Percentiles rank a stretch among this genome's conserved stretches.
Conservation (phyloP, 768 basidiomycete species). For the Pisolithus sp. region DNA sequence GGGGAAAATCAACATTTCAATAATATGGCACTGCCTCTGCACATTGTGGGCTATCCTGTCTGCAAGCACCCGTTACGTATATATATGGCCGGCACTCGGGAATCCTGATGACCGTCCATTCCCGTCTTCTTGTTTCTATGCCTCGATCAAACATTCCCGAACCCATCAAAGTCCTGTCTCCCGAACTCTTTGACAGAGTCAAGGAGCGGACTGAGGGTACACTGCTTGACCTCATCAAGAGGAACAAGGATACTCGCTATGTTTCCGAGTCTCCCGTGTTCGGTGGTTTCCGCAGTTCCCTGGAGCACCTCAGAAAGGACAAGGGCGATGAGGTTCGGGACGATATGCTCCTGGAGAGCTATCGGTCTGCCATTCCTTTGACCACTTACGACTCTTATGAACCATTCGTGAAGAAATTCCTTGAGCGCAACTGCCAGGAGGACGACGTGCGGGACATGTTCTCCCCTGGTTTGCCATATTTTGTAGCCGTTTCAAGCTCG, state of each 20-base stretch:
- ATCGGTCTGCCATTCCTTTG: conserved; percentile 13
- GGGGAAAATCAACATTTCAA: too few species aligned
- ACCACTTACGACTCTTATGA: conserved; percentile 18
- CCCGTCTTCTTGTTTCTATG: too few species aligned
- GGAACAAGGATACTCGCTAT: conserved; percentile 11
- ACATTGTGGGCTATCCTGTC: too few species aligned
- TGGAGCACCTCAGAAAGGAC: conserved; percentile 4
- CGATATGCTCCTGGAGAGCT: conserved; percentile 8
- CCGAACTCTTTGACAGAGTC: not conserved
- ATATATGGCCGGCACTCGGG: too few species aligned
- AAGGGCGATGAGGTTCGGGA: conserved; percentile 1
- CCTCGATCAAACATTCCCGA: not conserved
- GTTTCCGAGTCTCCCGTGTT: conserved; percentile 10
- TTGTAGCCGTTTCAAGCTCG: conserved; percentile 12
- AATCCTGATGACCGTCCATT: too few species aligned
- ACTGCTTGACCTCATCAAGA: conserved; percentile 7
- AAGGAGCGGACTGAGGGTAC: conserved; percentile 1
- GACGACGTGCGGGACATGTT: conserved; percentile 17
- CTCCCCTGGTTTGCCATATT: conserved; percentile 17
- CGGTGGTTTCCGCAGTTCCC: conserved; percentile 7
- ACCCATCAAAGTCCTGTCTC: not conserved
- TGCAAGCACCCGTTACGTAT: too few species aligned
- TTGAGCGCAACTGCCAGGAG: not conserved
- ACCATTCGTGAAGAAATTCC: conserved; percentile 10
- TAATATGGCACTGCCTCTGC: too few species aligned